phyloP scores from a whole-genome alignment of 495 filamentous ascomycete genomes.

The Paragyromitra xinjiangensis region DNA sequence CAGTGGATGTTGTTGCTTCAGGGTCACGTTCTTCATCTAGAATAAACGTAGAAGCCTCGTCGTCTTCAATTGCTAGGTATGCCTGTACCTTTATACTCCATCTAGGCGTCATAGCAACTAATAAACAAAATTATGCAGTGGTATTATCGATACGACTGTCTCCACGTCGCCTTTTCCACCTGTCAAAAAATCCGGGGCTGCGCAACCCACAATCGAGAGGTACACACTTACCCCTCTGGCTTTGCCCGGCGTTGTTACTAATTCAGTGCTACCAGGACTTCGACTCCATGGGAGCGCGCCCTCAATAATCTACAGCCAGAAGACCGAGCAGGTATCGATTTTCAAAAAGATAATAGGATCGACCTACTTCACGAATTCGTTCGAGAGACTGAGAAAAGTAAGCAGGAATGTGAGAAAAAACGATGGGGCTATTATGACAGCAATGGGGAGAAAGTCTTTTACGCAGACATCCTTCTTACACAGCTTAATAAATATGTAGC shows the following conservation, averaged over 20 bases:
- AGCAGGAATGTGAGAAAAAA: neutral
- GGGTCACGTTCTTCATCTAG: neutral
- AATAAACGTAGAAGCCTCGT: neutral
- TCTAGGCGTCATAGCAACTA: no score
- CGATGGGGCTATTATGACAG: constrained; percentile 18
- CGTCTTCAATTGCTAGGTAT: no score
- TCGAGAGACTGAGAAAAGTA: neutral
- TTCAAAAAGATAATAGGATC: neutral
- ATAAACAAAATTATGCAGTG: no score
- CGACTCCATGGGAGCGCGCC: neutral
- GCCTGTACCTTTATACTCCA: no score
- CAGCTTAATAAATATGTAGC: constrained; percentile 24
- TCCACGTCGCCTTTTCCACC: neutral
- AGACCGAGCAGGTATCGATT: neutral
- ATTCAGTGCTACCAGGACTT: neutral
- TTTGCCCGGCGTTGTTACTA: neutral
- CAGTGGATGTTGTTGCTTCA: neutral
- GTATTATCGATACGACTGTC: no score
- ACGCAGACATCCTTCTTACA: constrained; percentile 2
- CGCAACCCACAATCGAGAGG: neutral
- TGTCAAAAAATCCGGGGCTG: neutral
- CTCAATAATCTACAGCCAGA: neutral
- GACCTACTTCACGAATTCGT: constrained; percentile 11
- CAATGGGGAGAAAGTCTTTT: constrained; percentile 1
- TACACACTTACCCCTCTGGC: neutral